Conservation (phyloP, 1,284 basidiomycete species). For the Termitomyces sp. region DNA sequence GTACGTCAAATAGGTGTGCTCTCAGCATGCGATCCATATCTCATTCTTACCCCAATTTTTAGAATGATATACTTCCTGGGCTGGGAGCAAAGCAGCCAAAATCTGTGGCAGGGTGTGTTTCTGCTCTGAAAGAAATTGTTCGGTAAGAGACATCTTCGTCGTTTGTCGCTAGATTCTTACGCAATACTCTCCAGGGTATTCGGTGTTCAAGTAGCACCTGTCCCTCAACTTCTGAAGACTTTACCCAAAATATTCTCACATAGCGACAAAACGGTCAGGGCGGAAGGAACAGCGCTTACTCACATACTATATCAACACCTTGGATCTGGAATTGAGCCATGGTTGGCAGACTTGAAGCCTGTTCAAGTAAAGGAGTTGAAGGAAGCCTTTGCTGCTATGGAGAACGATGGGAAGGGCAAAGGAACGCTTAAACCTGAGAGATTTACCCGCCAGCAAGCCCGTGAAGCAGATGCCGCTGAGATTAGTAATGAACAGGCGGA, state of each 20-base stretch:
- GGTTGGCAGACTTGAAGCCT: slow-evolving; percentile 90
- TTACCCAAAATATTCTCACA: slow-evolving; percentile 95
- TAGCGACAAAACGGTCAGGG: slow-evolving; percentile 92
- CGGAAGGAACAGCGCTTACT: slow-evolving; percentile 81
- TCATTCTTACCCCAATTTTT: slow-evolving; percentile 20
- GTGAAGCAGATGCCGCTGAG: slow-evolving; percentile 61
- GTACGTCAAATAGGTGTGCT: slow-evolving; percentile 50
- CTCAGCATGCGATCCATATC: slow-evolving; percentile 23
- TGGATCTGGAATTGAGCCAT: slow-evolving; percentile 83
- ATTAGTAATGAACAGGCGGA: slow-evolving; percentile 34
- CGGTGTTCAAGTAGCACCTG: slow-evolving; percentile 75
- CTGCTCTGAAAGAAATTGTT: slow-evolving; percentile 75
- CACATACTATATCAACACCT: slow-evolving; percentile 85
- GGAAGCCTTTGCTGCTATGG: slow-evolving; percentile 83
- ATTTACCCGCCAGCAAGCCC: slow-evolving; percentile 73
- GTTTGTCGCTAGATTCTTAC: not conserved
- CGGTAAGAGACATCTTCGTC: slow-evolving; percentile 31
- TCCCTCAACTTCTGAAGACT: slow-evolving; percentile 77
- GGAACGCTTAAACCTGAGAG: slow-evolving; percentile 78
- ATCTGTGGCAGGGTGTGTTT: slow-evolving; percentile 78
- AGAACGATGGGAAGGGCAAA: slow-evolving; percentile 78
- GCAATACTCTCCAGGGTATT: slow-evolving; percentile 54
- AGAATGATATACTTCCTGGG: slow-evolving; percentile 84
- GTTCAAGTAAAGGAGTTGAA: slow-evolving; percentile 98
- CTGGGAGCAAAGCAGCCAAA: slow-evolving; percentile 94